Evolutionary conservation across 805 yeast genomes (phyloP), one percentile per base, ranked within the genome.

Genomic region (Myxozyma melibiosi): DNA sequence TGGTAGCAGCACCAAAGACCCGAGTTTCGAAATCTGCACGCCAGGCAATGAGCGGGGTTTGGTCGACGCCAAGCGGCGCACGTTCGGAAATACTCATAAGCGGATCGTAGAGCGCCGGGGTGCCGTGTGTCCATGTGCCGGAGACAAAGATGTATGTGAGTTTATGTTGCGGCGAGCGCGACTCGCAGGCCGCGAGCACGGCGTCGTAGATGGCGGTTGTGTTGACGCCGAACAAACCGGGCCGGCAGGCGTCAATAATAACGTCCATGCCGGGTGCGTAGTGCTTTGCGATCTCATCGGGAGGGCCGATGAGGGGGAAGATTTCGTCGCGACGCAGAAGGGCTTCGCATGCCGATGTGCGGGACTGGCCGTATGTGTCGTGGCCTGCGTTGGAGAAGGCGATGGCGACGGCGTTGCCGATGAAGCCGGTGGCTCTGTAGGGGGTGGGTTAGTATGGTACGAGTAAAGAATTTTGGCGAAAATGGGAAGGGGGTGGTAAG

Each of bases 51-150:
- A 53, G 43, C 8, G 44, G 46, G 7, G 57, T 42, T 24, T 35
- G 52, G 18, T 37, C 20, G 38, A 18, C 43, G 2, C 57, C 57
- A 6, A 53, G 48, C 14, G 57, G 57, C 3, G 53, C 48, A 4
- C 52, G 48, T 44, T 53, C 57, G 20, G 57, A 53, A 22, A 53
- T 24, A 18, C 49, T 40, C 44, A n/a, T 41, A 3, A 34, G 40
- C 9, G 34, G 30, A 30, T 53, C 57, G 34, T 46, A 31, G 16
- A 24, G 31, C 16, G 48, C 49, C 2, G 57, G 57, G 3, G 40
- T 38, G 16, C 57, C 57, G 42, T 53, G 53, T 2, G 57, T 53
- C 57, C 57, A 53, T 3, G 57, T 53, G 14, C 57, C 57, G 9
- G 57, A 53, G 25, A 51, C 43, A 27, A 47, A 53, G 28, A 53